Evolutionary conservation across 495 filamentous ascomycete species (phyloP).

Genomic region (Penicillium diatomitis): DNA sequence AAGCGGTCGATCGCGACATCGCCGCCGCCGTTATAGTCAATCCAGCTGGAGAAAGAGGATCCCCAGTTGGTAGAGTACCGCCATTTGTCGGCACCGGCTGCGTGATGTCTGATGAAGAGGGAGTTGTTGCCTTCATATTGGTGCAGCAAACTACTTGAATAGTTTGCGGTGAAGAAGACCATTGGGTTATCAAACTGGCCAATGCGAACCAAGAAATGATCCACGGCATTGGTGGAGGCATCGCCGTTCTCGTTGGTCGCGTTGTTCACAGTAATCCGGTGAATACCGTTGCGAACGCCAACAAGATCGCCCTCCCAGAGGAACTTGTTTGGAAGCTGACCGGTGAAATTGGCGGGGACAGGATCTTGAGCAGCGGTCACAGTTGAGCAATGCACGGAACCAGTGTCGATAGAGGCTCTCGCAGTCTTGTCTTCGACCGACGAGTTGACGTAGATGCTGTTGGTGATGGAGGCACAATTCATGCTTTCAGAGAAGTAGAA

Average conservation of each 20-base stretch:
- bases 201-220: slow-evolving; percentile 50
- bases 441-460: slow-evolving; percentile 42
- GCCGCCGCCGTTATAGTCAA: slow-evolving; percentile 40
- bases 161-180: slow-evolving; percentile 49
- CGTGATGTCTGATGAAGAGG: slow-evolving; percentile 48
- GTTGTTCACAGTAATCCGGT: slow-evolving; percentile 52
- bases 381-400: slow-evolving; percentile 33
- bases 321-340: slow-evolving; percentile 46
- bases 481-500: slow-evolving; percentile 54
- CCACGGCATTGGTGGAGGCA: slow-evolving; percentile 34
- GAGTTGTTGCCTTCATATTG: slow-evolving; percentile 25
- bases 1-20: slow-evolving; percentile 35
- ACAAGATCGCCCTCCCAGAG: slow-evolving; percentile 41
- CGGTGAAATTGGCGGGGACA: slow-evolving; percentile 12
- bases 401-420: slow-evolving; percentile 24
- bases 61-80: slow-evolving; percentile 57
- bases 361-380: slow-evolving; percentile 3
- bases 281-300: slow-evolving; percentile 55
- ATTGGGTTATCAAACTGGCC: slow-evolving; percentile 51
- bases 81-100: slow-evolving; percentile 54
- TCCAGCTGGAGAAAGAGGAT: slow-evolving; percentile 51
- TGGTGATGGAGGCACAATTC: slow-evolving; percentile 48
- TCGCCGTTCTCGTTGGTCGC: slow-evolving; percentile 24
- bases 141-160: slow-evolving; percentile 43
- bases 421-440: slow-evolving; percentile 31